Evolutionary conservation across 176 grass and related monocot species (phyloP).

Genomic region (Phoenix roebelenii): DNA sequence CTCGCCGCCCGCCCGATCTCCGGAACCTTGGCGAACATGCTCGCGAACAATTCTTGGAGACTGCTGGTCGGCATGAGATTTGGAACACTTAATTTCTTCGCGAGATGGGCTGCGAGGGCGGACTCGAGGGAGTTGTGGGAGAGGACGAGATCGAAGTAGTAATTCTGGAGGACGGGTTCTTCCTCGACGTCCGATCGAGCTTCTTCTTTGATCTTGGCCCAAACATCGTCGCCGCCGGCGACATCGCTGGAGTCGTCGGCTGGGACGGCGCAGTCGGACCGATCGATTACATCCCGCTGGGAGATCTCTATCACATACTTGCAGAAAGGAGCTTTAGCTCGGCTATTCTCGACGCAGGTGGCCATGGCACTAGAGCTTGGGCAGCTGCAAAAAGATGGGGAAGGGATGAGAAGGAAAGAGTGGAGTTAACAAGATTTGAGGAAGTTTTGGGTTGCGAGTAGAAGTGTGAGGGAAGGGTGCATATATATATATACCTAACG

Average conservation of each 20-base stretch:
- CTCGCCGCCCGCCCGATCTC: conserved; percentile 32
- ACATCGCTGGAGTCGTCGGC: neutral
- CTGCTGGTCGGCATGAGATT: conserved; percentile 32
- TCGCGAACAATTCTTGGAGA: conserved; percentile 41
- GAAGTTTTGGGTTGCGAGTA: no score
- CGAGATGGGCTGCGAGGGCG: conserved; percentile 61
- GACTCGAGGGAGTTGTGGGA: conserved; percentile 44
- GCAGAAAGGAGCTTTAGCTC: neutral
- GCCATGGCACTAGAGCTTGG: conserved; percentile 25
- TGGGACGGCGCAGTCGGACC: conserved; percentile 2
- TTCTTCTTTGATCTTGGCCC: conserved; percentile 46
- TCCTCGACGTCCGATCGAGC: conserved; percentile 41
- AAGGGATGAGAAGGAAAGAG: neutral
- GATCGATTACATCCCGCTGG: conserved; percentile 4
- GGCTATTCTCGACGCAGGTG: conserved; percentile 70
- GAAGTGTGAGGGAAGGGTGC: no score
- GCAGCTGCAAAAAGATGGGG: no score
- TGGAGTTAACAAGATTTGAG: no score
- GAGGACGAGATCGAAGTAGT: conserved; percentile 56
- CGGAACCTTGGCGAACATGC: conserved; percentile 22
- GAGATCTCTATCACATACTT: conserved; percentile 13
- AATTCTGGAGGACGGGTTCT: conserved; percentile 54
- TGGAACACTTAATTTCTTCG: conserved; percentile 54
- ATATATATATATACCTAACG: no score
- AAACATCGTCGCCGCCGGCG: conserved; percentile 32